These are phyloP conservation scores for Aspergillus alliaceus DNA, from an alignment of 2,329 filamentous ascomycete species.

Conservation along the genomic window DNA sequence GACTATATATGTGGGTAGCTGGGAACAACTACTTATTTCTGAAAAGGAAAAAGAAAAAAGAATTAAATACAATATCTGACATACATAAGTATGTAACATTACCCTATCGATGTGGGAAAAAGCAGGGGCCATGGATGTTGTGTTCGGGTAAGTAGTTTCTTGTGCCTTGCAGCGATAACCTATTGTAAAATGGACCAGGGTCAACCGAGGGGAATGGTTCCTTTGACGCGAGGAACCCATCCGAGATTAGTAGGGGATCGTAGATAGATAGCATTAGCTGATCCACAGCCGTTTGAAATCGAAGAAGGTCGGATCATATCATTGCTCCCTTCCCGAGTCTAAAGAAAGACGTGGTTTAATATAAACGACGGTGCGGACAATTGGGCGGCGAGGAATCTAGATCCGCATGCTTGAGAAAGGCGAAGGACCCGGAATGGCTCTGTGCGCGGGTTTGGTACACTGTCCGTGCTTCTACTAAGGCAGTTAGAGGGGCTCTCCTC, in stretches of 20 bases:
- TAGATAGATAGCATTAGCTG: neutral
- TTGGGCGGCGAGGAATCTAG: slow-evolving; percentile 9
- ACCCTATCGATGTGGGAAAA: too few relatives aligned
- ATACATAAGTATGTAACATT: neutral
- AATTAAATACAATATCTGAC: neutral
- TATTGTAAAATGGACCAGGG: neutral
- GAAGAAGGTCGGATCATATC: neutral
- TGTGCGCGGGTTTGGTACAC: slow-evolving; percentile 9
- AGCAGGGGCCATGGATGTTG: neutral
- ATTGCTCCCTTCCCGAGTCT: neutral
- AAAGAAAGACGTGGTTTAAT: neutral
- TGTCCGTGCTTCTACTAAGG: slow-evolving; percentile 9
- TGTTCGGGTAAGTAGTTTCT: neutral
- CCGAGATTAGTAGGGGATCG: slow-evolving; percentile 4
- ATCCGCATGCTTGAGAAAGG: slow-evolving; percentile 12
- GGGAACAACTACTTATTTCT: too few relatives aligned
- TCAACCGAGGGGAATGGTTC: neutral
- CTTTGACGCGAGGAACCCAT: neutral
- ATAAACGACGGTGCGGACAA: neutral
- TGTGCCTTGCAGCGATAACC: slow-evolving; percentile 4
- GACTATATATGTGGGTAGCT: neutral
- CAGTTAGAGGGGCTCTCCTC: neutral
- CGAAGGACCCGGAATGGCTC: slow-evolving; percentile 10
- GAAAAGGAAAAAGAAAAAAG: neutral
- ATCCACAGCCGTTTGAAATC: neutral